phyloP scores from a whole-genome alignment of 805 yeast species.

The Hanseniaspora hatyaiensis region DNA sequence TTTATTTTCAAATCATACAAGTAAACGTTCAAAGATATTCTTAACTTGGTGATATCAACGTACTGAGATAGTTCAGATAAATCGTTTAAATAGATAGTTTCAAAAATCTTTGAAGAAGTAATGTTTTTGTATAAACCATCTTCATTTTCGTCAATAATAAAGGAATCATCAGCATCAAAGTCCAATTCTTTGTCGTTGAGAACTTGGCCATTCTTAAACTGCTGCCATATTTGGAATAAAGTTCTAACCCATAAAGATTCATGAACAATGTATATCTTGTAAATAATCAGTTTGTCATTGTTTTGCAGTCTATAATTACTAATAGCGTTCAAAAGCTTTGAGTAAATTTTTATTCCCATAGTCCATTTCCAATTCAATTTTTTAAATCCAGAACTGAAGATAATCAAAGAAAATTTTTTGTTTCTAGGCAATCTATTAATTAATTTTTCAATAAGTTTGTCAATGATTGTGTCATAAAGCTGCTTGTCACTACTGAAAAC shows the following conservation, averaged over 20 bases:
- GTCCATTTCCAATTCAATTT: conserved; percentile 44
- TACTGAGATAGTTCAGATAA: conserved; percentile 45
- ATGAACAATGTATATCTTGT: conserved; percentile 67
- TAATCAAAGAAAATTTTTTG: conserved; percentile 51
- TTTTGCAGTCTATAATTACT: conserved; percentile 31
- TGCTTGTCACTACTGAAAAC: conserved; percentile 34
- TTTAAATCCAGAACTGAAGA: conserved; percentile 74
- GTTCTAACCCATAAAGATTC: conserved; percentile 84
- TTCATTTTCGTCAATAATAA: neutral
- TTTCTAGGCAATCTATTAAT: conserved; percentile 44
- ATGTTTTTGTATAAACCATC: neutral
- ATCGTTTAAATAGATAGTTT: conserved; percentile 32
- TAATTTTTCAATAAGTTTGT: conserved; percentile 47
- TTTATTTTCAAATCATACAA: conserved; percentile 48
- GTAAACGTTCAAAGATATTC: conserved; percentile 67
- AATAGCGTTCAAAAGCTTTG: conserved; percentile 45
- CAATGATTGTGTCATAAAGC: conserved; percentile 31
- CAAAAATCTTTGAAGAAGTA: conserved; percentile 21
- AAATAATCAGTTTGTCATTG: conserved; percentile 27
- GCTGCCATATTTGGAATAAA: conserved; percentile 52
- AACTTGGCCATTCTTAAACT: conserved; percentile 47
- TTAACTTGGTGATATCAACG: conserved; percentile 64
- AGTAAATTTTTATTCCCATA: conserved; percentile 53
- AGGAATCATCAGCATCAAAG: conserved; percentile 5
- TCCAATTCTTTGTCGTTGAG: conserved; percentile 20